These are phyloP conservation scores for Trametes sp. DNA, from an alignment of 1,284 basidiomycete genomes.

Conservation along the genomic window DNA sequence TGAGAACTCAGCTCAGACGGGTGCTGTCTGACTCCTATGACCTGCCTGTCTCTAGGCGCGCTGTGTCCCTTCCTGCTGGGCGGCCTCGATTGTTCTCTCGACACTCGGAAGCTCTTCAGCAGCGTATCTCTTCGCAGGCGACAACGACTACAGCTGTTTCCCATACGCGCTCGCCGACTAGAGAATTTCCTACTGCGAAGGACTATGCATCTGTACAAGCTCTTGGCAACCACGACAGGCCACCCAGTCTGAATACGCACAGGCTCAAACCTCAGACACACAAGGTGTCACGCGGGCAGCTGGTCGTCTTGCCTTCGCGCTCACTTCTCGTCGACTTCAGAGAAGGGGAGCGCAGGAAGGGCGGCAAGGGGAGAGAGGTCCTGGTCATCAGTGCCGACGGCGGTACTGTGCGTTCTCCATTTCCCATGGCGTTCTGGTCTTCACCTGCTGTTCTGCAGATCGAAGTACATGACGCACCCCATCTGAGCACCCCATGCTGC, in stretches of 20 bases:
- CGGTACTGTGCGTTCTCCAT: slow-evolving; percentile 37
- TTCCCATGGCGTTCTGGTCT: not conserved
- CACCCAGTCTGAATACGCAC: slow-evolving; percentile 46
- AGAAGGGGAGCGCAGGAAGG: slow-evolving; percentile 57
- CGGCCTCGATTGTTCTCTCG: slow-evolving; percentile 7
- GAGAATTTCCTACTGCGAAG: not conserved
- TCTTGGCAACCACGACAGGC: slow-evolving; percentile 37
- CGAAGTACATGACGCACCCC: slow-evolving; percentile 54
- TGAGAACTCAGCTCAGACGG: slow-evolving; percentile 22
- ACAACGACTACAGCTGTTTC: slow-evolving; percentile 23
- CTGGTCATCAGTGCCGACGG: slow-evolving; percentile 52
- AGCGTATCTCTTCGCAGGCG: slow-evolving; percentile 22
- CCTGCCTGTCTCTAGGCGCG: not conserved
- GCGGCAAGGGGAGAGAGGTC: slow-evolving; percentile 54
- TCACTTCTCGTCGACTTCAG: slow-evolving; percentile 61
- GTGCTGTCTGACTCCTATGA: slow-evolving; percentile 24
- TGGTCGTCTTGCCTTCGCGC: slow-evolving; percentile 57
- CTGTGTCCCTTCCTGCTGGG: slow-evolving; percentile 1
- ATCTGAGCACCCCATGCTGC: slow-evolving; percentile 56
- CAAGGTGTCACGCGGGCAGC: slow-evolving; percentile 55
- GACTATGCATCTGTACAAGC: not conserved
- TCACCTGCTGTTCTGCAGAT: slow-evolving; percentile 41
- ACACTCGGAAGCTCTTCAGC: not conserved
- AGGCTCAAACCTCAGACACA: slow-evolving; percentile 52
- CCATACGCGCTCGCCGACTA: not conserved